A percentile compares a stretch with the other conserved stretches of the same genome.
Conservation (phyloP, 2,329 filamentous ascomycete genomes). For the Anisogramma anomala region DNA sequence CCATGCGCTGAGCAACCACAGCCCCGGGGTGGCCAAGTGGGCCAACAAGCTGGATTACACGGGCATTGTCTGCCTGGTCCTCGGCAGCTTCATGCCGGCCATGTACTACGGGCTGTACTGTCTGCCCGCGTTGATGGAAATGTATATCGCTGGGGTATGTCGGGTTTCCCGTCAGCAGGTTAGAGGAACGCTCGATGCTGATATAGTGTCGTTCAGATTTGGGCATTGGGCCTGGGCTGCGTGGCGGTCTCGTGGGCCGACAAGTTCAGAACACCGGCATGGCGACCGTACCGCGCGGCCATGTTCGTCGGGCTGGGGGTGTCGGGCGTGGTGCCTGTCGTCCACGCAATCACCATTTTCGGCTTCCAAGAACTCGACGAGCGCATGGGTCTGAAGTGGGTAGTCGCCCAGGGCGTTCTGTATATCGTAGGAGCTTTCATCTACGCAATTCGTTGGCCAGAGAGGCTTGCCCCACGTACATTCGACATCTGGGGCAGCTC, state of each 20-base stretch:
- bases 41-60: constrained; percentile 93
- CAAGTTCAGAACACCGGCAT: constrained; percentile 69
- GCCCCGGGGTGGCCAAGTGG: constrained; percentile 61
- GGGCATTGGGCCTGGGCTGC: constrained; percentile 63
- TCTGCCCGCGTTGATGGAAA: constrained; percentile 48
- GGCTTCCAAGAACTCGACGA: constrained; percentile 54
- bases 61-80: constrained; percentile 84
- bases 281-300: constrained; percentile 71
- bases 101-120: constrained; percentile 81
- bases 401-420: constrained; percentile 66
- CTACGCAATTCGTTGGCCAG: constrained; percentile 81
- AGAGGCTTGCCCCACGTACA: constrained; percentile 61
- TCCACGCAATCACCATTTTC: constrained; percentile 62
- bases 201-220: constrained; percentile 52
- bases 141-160: constrained; percentile 67
- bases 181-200: background rate
- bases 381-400: constrained; percentile 70
- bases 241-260: constrained; percentile 67
- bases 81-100: constrained; percentile 80
- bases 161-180: background rate
- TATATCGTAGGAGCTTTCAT: constrained; percentile 79
- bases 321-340: constrained; percentile 70
- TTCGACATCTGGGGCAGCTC: constrained; percentile 91
- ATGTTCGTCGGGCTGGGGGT: constrained; percentile 87
- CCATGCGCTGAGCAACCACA: constrained; percentile 80